Evolutionary conservation across 768 basidiomycete genomes (phyloP).

Genomic region (Auricularia auricula-judae): DNA sequence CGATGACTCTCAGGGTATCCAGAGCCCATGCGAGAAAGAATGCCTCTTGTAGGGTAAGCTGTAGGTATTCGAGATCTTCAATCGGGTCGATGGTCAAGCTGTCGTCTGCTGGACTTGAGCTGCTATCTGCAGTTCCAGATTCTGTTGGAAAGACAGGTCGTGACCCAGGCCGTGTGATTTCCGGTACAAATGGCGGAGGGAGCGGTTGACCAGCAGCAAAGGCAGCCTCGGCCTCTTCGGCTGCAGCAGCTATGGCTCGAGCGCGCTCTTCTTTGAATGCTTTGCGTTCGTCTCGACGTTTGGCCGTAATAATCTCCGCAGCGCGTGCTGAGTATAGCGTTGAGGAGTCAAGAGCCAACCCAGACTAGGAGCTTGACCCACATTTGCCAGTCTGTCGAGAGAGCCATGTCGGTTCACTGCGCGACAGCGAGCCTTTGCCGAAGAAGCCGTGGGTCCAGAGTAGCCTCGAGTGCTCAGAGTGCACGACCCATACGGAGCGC

Average conservation of each 20-base stretch:
- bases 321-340: conserved; percentile 44
- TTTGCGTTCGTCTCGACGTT: conserved; percentile 75
- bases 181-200: conserved; percentile 8
- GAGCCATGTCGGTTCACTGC: conserved; percentile 93
- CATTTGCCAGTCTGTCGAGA: conserved; percentile 66
- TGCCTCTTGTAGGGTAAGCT: conserved; percentile 79
- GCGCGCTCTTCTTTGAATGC: conserved; percentile 93
- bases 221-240: conserved; percentile 65
- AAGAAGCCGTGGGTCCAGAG: conserved; percentile 93
- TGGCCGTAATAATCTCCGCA: conserved; percentile 84
- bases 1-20: conserved; percentile 65
- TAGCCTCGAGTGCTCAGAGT: conserved; percentile 47
- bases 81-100: conserved; percentile 43
- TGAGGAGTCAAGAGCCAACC: neutral
- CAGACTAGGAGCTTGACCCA: conserved; percentile 25
- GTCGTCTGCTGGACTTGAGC: conserved; percentile 18
- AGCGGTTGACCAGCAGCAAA: conserved; percentile 53
- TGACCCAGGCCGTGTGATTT: conserved; percentile 2
- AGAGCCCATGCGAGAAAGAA: conserved; percentile 82
- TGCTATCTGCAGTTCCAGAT: neutral
- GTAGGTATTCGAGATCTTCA: conserved; percentile 80
- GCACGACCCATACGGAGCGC: conserved; percentile 79
- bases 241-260: conserved; percentile 70
- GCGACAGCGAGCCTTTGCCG: conserved; percentile 88
- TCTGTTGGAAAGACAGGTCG: neutral